A percentile compares a stretch with the other conserved stretches of the same genome.
phyloP scores from a whole-genome alignment of 2,329 filamentous ascomycete species.

The Nothophaeocryptopus gaeumannii region DNA sequence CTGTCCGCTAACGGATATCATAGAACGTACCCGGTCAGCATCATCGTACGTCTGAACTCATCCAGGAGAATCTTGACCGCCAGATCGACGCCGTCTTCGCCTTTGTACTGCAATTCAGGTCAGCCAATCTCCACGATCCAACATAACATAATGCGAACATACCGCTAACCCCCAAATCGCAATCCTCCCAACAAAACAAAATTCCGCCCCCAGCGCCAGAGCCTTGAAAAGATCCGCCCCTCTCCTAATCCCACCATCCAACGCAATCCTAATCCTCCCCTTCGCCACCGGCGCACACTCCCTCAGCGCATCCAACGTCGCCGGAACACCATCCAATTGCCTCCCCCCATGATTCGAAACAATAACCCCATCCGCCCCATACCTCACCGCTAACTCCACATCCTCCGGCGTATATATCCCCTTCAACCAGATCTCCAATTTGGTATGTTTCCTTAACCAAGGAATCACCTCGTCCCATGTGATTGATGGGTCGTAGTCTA shows the following conservation, averaged over 20 bases:
- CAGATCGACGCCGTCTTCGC: no score
- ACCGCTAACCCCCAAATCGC: constrained; percentile 62
- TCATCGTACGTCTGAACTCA: no score
- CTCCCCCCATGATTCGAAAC: constrained; percentile 94
- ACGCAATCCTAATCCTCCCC: constrained; percentile 54
- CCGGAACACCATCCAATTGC: constrained; percentile 86
- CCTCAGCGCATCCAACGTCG: constrained; percentile 85
- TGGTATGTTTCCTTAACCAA: no score
- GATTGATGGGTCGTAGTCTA: no score
- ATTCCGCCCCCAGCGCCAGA: constrained; percentile 78
- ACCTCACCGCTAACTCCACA: constrained; percentile 69
- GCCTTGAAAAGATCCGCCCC: constrained; percentile 95
- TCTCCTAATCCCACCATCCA: constrained; percentile 86
- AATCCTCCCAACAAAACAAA: neutral
- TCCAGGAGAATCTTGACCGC: no score
- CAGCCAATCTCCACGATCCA: no score
- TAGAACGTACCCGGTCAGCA: no score
- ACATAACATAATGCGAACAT: no score
- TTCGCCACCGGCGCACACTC: constrained; percentile 73
- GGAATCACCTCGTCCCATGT: no score
- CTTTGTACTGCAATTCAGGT: no score
- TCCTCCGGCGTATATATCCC: constrained; percentile 65
- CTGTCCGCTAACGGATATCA: no score
- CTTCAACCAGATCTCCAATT: constrained; percentile 27
- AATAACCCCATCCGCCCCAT: constrained; percentile 82